Percentiles rank a stretch among this genome's conserved stretches.
phyloP scores from a whole-genome alignment of 176 grass and related monocot genomes.

The Poa annua region DNA sequence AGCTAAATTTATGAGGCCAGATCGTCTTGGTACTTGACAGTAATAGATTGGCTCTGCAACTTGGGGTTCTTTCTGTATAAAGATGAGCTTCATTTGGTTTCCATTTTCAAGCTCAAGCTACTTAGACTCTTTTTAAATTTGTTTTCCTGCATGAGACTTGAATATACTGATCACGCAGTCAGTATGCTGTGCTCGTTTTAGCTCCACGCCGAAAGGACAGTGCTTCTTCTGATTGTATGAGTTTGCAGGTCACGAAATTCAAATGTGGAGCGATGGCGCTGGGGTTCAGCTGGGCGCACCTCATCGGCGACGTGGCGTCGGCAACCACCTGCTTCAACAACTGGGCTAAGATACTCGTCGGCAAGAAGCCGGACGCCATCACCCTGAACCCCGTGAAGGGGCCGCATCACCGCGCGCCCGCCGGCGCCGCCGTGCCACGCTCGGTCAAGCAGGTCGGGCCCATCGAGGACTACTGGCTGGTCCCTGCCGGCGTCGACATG shows the following conservation, averaged over 20 bases:
- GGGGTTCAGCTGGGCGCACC: slow-evolving; percentile 92
- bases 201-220: background rate
- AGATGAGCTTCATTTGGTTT: background rate
- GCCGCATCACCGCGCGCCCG: background rate
- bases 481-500: slow-evolving; percentile 59
- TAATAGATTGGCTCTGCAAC: background rate
- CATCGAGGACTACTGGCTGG: slow-evolving; percentile 70
- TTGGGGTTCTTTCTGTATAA: background rate
- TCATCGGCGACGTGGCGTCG: slow-evolving; percentile 76
- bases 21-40: background rate
- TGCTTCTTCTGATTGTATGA: background rate
- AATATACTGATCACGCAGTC: background rate
- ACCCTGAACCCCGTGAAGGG: slow-evolving; percentile 24
- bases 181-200: background rate
- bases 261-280: slow-evolving; percentile 83
- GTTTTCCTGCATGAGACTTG: background rate
- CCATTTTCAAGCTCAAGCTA: background rate
- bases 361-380: slow-evolving; percentile 30
- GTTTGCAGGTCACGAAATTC: slow-evolving; percentile 72
- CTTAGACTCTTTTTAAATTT: background rate
- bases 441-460: slow-evolving; percentile 73
- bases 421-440: slow-evolving; percentile 10
- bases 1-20: background rate
- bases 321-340: slow-evolving; percentile 72
- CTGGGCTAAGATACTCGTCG: slow-evolving; percentile 73